These are phyloP conservation scores for Cairneyella variabilis DNA, from an alignment of 495 filamentous ascomycete genomes.

Conservation along the genomic window DNA sequence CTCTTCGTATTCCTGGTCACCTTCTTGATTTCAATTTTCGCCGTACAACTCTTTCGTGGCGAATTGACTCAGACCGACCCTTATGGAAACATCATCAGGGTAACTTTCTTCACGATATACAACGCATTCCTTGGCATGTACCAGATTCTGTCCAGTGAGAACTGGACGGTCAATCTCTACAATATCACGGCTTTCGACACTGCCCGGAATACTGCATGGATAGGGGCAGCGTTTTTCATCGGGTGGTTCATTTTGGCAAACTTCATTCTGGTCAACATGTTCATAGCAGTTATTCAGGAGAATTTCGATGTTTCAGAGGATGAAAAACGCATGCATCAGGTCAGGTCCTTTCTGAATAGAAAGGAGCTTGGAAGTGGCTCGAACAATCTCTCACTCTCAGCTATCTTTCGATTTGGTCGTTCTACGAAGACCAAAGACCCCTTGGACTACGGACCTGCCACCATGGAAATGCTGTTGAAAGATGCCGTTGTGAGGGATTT, in stretches of 20 bases:
- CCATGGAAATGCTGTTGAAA: conserved; percentile 92
- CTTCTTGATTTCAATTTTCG: conserved; percentile 90
- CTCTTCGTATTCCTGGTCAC: conserved; percentile 95
- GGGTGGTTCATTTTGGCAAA: conserved; percentile 94
- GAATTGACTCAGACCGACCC: conserved; percentile 62
- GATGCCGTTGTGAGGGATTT: conserved; percentile 94
- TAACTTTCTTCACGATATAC: conserved; percentile 86
- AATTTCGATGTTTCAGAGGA: conserved; percentile 99
- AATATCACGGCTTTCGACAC: conserved; percentile 66
- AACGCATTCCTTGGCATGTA: conserved; percentile 99
- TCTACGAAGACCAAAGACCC: conserved; percentile 68
- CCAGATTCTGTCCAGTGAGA: conserved; percentile 93
- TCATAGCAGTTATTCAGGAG: conserved; percentile 99
- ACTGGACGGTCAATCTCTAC: conserved; percentile 90
- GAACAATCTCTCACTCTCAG: conserved; percentile 78
- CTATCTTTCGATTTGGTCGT: conserved; percentile 79
- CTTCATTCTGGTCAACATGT: conserved; percentile 99
- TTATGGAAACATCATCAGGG: conserved; percentile 51
- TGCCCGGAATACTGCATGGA: conserved; percentile 72
- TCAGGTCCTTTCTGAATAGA: conserved; percentile 87
- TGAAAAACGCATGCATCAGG: conserved; percentile 93
- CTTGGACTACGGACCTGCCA: conserved; percentile 79
- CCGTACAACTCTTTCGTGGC: conserved; percentile 87
- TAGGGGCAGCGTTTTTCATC: conserved; percentile 87
- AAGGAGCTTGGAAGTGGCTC: conserved; percentile 69